phyloP scores from a whole-genome alignment of 257 asterid genomes.

The Plantago elongata region DNA sequence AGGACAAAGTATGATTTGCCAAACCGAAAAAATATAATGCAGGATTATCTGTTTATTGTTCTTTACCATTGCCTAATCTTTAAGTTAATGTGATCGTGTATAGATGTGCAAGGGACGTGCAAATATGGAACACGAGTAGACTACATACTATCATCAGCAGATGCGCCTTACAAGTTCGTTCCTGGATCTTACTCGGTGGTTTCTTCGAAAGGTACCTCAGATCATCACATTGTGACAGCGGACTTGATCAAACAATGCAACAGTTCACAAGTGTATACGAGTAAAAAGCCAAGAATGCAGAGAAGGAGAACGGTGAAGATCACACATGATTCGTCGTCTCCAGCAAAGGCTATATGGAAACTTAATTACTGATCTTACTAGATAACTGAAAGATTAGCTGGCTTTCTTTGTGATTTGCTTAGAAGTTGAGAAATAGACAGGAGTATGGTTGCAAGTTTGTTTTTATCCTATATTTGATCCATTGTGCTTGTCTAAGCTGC shows the following conservation, averaged over 20 bases:
- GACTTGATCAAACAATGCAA: conserved; percentile 51
- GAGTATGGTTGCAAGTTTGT: conserved; percentile 9
- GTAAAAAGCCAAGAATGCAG: conserved; percentile 30
- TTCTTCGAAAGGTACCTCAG: conserved; percentile 95
- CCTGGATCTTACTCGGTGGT: conserved; percentile 86
- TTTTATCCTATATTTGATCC: not conserved
- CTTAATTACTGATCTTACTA: conserved; percentile 29
- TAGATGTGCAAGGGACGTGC: conserved; percentile 97
- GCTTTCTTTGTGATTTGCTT: conserved; percentile 13
- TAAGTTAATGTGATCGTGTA: not conserved
- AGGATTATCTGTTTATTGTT: not conserved
- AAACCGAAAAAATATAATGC: not conserved
- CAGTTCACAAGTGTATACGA: conserved; percentile 24
- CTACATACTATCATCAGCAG: conserved; percentile 61
- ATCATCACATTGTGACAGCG: conserved; percentile 92
- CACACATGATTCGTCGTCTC: conserved; percentile 42
- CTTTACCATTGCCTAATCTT: not conserved
- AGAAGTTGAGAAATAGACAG: conserved; percentile 1
- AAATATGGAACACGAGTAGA: conserved; percentile 93
- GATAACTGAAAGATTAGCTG: not conserved
- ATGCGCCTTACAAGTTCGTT: conserved; percentile 62
- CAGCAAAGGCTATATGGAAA: conserved; percentile 68
- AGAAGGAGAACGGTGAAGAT: conserved; percentile 53
- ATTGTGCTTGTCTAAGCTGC: not conserved
- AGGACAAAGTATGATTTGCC: conserved; percentile 70